A percentile compares a stretch with the other conserved stretches of the same genome.
These are phyloP conservation scores for Gonium pectorale DNA, from an alignment of 139 green algal genomes.

Conservation along the genomic window DNA sequence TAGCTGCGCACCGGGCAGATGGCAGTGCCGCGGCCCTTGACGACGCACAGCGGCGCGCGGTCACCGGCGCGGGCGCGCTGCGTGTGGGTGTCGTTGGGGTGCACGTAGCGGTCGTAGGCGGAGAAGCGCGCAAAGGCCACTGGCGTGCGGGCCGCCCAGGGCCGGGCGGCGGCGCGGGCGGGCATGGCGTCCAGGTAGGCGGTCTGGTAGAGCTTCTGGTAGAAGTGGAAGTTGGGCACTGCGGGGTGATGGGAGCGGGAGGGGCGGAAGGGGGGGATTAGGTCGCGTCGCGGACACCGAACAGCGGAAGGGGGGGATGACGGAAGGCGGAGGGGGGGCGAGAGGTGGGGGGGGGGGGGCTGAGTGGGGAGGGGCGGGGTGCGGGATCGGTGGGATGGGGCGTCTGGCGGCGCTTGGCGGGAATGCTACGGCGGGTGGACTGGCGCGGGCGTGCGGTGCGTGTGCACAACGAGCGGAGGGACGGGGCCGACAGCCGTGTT, in stretches of 20 bases:
- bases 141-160: background rate
- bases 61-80: conserved; percentile 11
- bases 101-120: conserved; percentile 19
- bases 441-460: too few relatives aligned
- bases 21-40: background rate
- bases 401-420: too few relatives aligned
- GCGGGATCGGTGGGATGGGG: too few relatives aligned
- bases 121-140: conserved; percentile 28
- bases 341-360: too few relatives aligned
- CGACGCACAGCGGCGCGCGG: background rate
- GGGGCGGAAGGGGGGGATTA: background rate
- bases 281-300: too few relatives aligned
- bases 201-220: conserved; percentile 33
- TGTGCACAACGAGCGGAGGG: too few relatives aligned
- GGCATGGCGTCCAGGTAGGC: conserved; percentile 12
- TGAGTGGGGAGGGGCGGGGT: too few relatives aligned
- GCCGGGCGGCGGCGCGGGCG: background rate
- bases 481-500: too few relatives aligned
- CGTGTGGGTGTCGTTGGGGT: conserved; percentile 20
- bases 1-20: conserved; percentile 29
- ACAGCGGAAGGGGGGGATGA: too few relatives aligned
- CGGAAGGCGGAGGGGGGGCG: too few relatives aligned
- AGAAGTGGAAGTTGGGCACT: conserved; percentile 48
- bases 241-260: background rate
- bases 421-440: too few relatives aligned